Conservation (phyloP, 331 rosid genomes). For the Pyrus hybrid region DNA sequence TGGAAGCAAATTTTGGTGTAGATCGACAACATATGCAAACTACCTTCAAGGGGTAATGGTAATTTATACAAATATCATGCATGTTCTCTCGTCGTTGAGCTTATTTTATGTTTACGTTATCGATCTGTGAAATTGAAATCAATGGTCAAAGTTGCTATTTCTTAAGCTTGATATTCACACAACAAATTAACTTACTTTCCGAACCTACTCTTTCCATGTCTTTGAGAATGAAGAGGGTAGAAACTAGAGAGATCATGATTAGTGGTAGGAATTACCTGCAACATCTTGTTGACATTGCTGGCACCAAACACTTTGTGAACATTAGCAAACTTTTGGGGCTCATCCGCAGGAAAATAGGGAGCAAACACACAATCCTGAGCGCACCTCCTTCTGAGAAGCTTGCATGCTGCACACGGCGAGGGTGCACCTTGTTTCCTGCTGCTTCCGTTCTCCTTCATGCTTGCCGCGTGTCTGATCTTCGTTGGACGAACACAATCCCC, state of each 20-base stretch:
- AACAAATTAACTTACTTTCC: neutral
- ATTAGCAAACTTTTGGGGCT: constrained; percentile 79
- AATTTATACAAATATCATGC: no score
- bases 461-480: neutral
- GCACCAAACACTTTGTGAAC: constrained; percentile 90
- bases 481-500: neutral
- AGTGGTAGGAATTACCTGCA: constrained; percentile 42
- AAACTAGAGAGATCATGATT: neutral
- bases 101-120: no score
- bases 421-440: constrained; percentile 62
- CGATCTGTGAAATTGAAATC: no score
- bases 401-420: constrained; percentile 91
- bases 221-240: neutral
- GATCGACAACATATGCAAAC: neutral
- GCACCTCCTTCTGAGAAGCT: constrained; percentile 66
- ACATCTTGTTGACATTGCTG: constrained; percentile 88
- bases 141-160: no score
- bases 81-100: no score
- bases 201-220: neutral
- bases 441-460: constrained; percentile 37
- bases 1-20: neutral
- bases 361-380: constrained; percentile 75
- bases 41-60: neutral
- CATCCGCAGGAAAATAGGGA: constrained; percentile 78
- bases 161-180: no score